Conservation (phyloP, 805 yeast genomes). For the Maudiozyma serrabonitensis region DNA sequence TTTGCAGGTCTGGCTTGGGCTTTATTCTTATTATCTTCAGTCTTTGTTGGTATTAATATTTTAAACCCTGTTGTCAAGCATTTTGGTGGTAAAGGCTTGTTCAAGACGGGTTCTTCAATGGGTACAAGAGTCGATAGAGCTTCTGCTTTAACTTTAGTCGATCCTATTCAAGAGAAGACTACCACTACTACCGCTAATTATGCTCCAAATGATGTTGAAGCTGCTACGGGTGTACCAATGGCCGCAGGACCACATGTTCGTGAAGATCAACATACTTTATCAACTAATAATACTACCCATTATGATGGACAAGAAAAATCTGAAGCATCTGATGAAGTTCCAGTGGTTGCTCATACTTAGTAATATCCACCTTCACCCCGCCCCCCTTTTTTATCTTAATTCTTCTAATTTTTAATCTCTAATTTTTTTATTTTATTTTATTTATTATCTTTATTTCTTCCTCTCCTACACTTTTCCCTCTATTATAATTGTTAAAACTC, state of each 20-base stretch:
- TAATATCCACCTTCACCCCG: too few species aligned
- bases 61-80: constrained; percentile 17
- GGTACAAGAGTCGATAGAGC: constrained; percentile 16
- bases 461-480: too few species aligned
- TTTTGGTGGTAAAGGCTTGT: constrained; percentile 17
- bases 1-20: constrained; percentile 26
- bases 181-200: background rate
- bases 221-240: constrained; percentile 2
- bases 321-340: constrained; percentile 1
- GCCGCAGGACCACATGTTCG: background rate
- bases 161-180: constrained; percentile 3
- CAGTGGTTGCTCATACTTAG: background rate
- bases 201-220: constrained; percentile 4
- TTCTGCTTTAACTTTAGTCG: constrained; percentile 16
- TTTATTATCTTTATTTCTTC: too few species aligned
- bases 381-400: background rate
- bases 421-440: too few species aligned
- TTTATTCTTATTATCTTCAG: constrained; percentile 19
- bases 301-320: constrained; percentile 7
- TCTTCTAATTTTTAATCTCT: background rate
- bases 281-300: constrained; percentile 5
- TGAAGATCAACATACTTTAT: constrained; percentile 7
- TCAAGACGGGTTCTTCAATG: constrained; percentile 13
- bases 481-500: too few species aligned
- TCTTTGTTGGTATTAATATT: constrained; percentile 24